These are phyloP conservation scores for Penicillium herquei DNA, from an alignment of 495 filamentous ascomycete genomes.

Conservation along the genomic window DNA sequence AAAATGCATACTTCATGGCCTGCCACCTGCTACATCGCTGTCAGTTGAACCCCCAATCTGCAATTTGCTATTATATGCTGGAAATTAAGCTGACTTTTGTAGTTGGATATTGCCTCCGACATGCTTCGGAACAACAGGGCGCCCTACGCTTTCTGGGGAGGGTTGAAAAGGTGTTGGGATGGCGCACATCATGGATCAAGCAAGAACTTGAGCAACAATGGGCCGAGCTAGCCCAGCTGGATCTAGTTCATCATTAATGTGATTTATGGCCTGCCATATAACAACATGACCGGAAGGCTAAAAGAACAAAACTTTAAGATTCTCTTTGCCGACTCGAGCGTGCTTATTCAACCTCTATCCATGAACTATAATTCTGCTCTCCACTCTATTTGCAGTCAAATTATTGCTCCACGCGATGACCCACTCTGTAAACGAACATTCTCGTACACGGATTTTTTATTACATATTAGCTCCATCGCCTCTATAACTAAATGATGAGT, in stretches of 20 bases:
- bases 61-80: neutral
- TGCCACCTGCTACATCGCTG: constrained; percentile 39
- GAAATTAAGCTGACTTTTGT: neutral
- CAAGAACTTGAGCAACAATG: constrained; percentile 30
- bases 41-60: constrained; percentile 13
- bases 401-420: no score
- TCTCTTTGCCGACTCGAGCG: no score
- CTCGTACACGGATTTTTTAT: no score
- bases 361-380: no score
- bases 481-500: no score
- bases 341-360: no score
- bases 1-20: constrained; percentile 41
- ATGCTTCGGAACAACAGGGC: constrained; percentile 30
- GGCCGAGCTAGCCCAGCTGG: constrained; percentile 22
- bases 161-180: constrained; percentile 32
- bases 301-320: no score
- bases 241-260: neutral
- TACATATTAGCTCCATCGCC: no score
- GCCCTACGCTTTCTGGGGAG: constrained; percentile 28
- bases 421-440: no score
- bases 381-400: no score
- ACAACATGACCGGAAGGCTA: no score
- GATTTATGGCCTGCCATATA: no score
- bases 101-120: constrained; percentile 38
- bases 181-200: constrained; percentile 37